Evolutionary conservation across 257 asterid genomes (phyloP).

Genomic region (Solanum rostratum): DNA sequence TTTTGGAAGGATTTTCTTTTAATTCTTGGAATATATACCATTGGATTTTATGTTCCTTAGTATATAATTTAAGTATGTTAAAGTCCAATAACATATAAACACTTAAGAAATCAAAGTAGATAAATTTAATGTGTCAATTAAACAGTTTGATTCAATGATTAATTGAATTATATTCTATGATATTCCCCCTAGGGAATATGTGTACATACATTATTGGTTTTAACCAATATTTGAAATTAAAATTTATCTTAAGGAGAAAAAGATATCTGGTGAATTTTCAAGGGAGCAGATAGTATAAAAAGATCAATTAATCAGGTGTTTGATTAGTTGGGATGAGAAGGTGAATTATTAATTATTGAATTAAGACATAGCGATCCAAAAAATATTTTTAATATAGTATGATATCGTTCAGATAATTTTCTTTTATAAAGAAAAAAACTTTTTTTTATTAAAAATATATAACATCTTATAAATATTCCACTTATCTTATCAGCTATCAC

Average conservation of each 20-base stretch:
- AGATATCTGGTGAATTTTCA: background rate
- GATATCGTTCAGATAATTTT: too few relatives aligned
- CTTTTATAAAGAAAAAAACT: too few relatives aligned
- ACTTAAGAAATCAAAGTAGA: background rate
- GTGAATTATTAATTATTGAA: too few relatives aligned
- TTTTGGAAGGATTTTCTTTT: background rate
- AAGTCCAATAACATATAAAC: conserved; percentile 1
- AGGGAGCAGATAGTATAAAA: background rate
- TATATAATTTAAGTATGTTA: background rate
- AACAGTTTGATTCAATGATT: background rate
- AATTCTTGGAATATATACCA: background rate
- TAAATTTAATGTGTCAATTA: background rate
- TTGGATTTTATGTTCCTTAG: background rate
- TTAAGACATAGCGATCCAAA: too few relatives aligned
- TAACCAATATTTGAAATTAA: background rate
- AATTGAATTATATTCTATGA: background rate
- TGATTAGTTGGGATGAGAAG: background rate
- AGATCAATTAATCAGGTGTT: background rate
- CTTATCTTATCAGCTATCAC: background rate
- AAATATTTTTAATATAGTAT: background rate
- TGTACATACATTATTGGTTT: background rate
- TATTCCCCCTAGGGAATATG: background rate
- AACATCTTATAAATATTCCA: background rate
- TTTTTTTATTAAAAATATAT: background rate
- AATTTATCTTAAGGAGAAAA: background rate